These are phyloP conservation scores for Aciculosporium take DNA, from an alignment of 2,329 filamentous ascomycete genomes.

Conservation along the genomic window DNA sequence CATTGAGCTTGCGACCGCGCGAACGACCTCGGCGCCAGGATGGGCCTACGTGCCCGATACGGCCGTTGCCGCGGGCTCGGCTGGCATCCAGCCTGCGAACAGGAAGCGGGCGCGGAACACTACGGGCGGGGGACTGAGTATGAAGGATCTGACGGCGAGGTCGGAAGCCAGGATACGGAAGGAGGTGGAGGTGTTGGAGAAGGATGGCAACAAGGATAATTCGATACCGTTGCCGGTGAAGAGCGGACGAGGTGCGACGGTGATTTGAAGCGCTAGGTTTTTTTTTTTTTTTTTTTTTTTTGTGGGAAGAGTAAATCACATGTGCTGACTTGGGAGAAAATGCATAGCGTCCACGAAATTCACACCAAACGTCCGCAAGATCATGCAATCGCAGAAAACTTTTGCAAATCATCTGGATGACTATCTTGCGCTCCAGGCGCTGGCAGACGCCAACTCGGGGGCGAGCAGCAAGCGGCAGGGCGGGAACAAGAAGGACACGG, in stretches of 20 bases:
- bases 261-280: too few relatives aligned
- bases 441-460: conserved; percentile 24
- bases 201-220: conserved; percentile 61
- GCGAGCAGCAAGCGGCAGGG: conserved; percentile 15
- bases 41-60: conserved; percentile 87
- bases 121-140: conserved; percentile 29
- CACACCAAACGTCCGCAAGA: conserved; percentile 59
- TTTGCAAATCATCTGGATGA: conserved; percentile 75
- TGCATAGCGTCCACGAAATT: conserved; percentile 35
- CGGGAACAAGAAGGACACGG: conserved; percentile 14
- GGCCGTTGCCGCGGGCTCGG: conserved; percentile 38
- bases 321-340: background rate
- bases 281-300: too few relatives aligned
- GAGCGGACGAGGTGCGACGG: conserved; percentile 28
- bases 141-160: conserved; percentile 59
- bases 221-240: conserved; percentile 54
- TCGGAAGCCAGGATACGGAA: conserved; percentile 71
- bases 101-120: conserved; percentile 59
- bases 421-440: conserved; percentile 50
- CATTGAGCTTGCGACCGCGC: conserved; percentile 62
- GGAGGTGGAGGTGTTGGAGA: conserved; percentile 69
- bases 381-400: conserved; percentile 67
- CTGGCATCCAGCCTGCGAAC: conserved; percentile 36
- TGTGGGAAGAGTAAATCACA: too few relatives aligned
- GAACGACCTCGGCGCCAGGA: conserved; percentile 59